Evolutionary conservation across 2,329 filamentous ascomycete species (phyloP).

Genomic region (Ceratocystis papillata): DNA sequence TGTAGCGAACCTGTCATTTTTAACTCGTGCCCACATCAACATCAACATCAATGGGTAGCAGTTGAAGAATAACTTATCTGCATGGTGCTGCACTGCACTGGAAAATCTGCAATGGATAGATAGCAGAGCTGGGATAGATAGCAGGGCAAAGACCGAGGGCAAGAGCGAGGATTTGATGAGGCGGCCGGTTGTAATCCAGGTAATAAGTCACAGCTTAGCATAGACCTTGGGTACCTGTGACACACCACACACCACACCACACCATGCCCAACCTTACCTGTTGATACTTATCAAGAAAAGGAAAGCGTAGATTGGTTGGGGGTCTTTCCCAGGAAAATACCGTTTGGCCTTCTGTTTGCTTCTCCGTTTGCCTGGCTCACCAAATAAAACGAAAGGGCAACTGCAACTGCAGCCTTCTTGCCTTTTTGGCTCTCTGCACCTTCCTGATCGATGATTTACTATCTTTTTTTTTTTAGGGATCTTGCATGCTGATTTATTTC

Average conservation of each 20-base stretch:
- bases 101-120: too few relatives aligned
- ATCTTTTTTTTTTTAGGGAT: neutral
- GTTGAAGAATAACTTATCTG: neutral
- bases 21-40: neutral
- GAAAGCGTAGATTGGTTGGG: neutral
- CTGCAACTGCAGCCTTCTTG: neutral
- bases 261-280: too few relatives aligned
- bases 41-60: neutral
- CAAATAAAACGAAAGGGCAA: neutral
- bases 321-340: neutral
- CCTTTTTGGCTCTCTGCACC: neutral
- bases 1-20: neutral
- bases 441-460: neutral
- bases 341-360: neutral
- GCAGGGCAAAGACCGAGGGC: too few relatives aligned
- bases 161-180: too few relatives aligned
- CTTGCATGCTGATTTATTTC: constrained; percentile 4
- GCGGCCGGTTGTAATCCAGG: too few relatives aligned
- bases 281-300: neutral
- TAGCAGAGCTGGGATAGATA: too few relatives aligned
- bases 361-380: neutral
- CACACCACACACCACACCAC: too few relatives aligned
- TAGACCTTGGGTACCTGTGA: too few relatives aligned
- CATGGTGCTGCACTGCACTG: too few relatives aligned
- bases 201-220: too few relatives aligned